Percentiles rank a stretch among this genome's conserved stretches.
phyloP scores from a whole-genome alignment of 2,329 filamentous ascomycete genomes.

The Aspergillus clavatus region DNA sequence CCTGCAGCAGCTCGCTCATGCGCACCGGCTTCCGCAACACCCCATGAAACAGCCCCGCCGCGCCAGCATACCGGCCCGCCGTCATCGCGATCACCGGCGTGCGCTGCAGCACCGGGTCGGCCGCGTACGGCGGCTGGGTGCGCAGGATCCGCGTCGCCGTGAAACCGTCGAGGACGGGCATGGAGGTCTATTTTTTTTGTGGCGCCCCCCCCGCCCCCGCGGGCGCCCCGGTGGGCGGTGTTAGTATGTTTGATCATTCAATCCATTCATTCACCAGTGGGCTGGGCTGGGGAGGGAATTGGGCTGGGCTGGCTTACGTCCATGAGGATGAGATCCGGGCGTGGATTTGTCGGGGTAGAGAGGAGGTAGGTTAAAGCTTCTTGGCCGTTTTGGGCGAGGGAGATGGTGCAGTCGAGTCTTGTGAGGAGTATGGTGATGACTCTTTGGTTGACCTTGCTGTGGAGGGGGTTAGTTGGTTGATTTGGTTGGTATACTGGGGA shows the following conservation, averaged over 20 bases:
- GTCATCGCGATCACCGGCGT: constrained; percentile 5
- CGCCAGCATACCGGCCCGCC: not conserved
- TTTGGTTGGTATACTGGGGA: too few species aligned
- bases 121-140: constrained; percentile 4
- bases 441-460: constrained; percentile 1
- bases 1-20: not conserved
- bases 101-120: constrained; percentile 1
- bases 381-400: constrained; percentile 3
- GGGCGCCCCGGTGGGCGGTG: too few species aligned
- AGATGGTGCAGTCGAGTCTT: constrained; percentile 3
- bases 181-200: not conserved
- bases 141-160: constrained; percentile 5
- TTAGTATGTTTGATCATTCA: too few species aligned
- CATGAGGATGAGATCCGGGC: constrained; percentile 9
- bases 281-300: too few species aligned
- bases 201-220: too few species aligned
- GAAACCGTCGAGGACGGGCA: constrained; percentile 5
- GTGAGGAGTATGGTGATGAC: not conserved
- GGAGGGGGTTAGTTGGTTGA: not conserved
- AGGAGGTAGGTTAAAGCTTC: constrained; percentile 8
- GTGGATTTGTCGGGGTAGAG: not conserved
- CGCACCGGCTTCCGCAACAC: not conserved
- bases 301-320: constrained; percentile 3
- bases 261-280: too few species aligned
- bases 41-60: constrained; percentile 1